Conservation (phyloP, 176 grass and related monocot genomes). For the Tuctoria greenei region DNA sequence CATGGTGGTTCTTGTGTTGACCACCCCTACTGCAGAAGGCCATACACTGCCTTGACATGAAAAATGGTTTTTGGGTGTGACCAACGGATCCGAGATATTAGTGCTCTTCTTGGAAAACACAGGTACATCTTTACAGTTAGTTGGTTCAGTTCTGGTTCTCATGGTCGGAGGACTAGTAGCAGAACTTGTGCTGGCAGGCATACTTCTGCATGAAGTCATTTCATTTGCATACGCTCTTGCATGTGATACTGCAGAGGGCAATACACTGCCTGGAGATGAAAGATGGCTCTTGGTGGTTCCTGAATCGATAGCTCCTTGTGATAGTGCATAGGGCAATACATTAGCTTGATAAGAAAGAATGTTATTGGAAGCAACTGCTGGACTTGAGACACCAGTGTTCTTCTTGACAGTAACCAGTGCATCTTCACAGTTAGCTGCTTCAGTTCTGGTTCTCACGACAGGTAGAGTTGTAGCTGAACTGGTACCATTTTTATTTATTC, state of each 20-base stretch:
- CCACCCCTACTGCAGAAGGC: conserved; percentile 28
- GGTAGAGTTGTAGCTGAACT: conserved; percentile 26
- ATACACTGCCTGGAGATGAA: conserved; percentile 32
- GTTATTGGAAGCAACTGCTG: conserved; percentile 3
- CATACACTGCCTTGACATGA: conserved; percentile 31
- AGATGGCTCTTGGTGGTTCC: conserved; percentile 13
- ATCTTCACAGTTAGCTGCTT: conserved; percentile 25
- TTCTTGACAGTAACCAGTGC: conserved; percentile 20
- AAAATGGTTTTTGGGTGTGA: conserved; percentile 13
- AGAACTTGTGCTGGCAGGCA: conserved; percentile 21
- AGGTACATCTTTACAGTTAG: conserved; percentile 18
- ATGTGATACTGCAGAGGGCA: conserved; percentile 32
- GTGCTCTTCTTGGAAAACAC: conserved; percentile 34
- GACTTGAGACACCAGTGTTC: conserved; percentile 21
- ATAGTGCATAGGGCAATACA: conserved; percentile 32
- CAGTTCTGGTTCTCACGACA: conserved; percentile 37
- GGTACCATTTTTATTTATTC: conserved; percentile 11
- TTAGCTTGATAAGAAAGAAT: conserved; percentile 34
- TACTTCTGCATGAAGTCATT: conserved; percentile 31
- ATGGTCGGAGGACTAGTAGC: conserved; percentile 8
- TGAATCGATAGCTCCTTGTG: conserved; percentile 25
- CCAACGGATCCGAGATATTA: conserved; percentile 5
- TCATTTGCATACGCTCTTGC: conserved; percentile 12
- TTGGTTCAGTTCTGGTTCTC: conserved; percentile 36
- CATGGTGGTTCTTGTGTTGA: conserved; percentile 13